Evolutionary conservation across 805 yeast species (phyloP).

Genomic region (Nakazawaea ernobii): DNA sequence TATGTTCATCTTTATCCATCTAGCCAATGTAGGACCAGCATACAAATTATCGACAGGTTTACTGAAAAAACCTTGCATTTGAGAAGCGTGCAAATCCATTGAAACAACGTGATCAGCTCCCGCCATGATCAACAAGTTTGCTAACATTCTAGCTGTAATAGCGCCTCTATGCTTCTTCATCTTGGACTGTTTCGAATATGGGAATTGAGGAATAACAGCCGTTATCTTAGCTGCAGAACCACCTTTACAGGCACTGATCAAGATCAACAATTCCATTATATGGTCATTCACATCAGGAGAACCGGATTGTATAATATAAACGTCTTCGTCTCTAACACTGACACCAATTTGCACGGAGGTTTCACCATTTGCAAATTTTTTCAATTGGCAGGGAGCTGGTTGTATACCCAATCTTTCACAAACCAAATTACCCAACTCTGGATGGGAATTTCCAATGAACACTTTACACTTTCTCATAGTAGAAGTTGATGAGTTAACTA

Average conservation of each 20-base stretch:
- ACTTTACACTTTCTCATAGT: conserved; percentile 94
- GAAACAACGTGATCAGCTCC: conserved; percentile 99
- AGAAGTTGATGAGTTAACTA: conserved; percentile 1
- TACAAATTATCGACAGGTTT: conserved; percentile 96
- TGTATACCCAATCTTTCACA: conserved; percentile 89
- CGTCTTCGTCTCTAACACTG: conserved; percentile 95
- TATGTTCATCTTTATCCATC: conserved; percentile 91
- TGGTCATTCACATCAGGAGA: conserved; percentile 87
- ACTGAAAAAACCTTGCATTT: conserved; percentile 98
- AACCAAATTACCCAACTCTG: conserved; percentile 84
- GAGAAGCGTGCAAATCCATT: conserved; percentile 95
- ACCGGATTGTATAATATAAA: conserved; percentile 87
- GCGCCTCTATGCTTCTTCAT: conserved; percentile 99
- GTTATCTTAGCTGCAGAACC: conserved; percentile 98
- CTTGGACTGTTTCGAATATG: conserved; percentile 94
- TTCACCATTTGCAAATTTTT: conserved; percentile 95
- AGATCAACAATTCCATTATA: conserved; percentile 90
- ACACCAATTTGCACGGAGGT: conserved; percentile 94
- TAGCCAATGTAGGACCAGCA: conserved; percentile 94
- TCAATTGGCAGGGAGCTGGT: conserved; percentile 87
- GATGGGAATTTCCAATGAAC: conserved; percentile 95
- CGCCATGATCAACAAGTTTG: conserved; percentile 91
- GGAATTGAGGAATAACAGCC: conserved; percentile 96
- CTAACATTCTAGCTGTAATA: conserved; percentile 96
- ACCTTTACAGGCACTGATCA: conserved; percentile 93